Evolutionary conservation across 1,139 yeast genomes (phyloP), one percentile per base, ranked within the genome.

Genomic region (Neolecta irregularis): DNA sequence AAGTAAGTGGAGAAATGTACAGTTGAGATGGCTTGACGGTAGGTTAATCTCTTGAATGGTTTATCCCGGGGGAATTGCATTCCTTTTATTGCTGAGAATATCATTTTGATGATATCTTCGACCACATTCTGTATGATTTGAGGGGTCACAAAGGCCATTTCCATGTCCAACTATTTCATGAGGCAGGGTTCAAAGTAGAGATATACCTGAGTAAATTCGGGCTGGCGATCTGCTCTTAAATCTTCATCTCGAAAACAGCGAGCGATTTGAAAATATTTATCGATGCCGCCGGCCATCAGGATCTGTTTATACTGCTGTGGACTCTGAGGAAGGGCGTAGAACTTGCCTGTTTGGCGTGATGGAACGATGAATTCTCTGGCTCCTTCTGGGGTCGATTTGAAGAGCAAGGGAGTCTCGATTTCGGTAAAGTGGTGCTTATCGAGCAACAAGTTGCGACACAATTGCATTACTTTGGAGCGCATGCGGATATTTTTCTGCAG

Each of bases 181-280:
- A n/a, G n/a, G n/a, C n/a, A n/a, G n/a, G n/a, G n/a, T n/a, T n/a
- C n/a, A n/a, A n/a, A n/a, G n/a, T n/a, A n/a, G n/a, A n/a, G n/a
- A n/a, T n/a, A n/a, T n/a, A n/a, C n/a, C n/a, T 88, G 99, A 0
- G 98, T 88, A 51, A 88, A 91, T 53, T 91, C 98, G 0, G 96
- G 96, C 56, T 88, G 99, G 53, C 99, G 68, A 54, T 88, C 98
- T 3, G 85, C 74, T 41, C 98, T 65, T 43, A 91, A 65, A 56
- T 91, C 96, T 53, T 88, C 99, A 53, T 91, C 98, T 45, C 98
- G 66, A 53, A 88, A 88, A 52, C 99, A 88, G 48, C 71, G 74
- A 3, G 98, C 98, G 34, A 91, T 62, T 54, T 88, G 98, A 53
- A 73, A 88, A 56, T 88, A 88, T 34, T 69, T 66, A 36, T 77